Evolutionary conservation across 2,329 filamentous ascomycete species (phyloP).

Genomic region (Aureobasidium sp.): DNA sequence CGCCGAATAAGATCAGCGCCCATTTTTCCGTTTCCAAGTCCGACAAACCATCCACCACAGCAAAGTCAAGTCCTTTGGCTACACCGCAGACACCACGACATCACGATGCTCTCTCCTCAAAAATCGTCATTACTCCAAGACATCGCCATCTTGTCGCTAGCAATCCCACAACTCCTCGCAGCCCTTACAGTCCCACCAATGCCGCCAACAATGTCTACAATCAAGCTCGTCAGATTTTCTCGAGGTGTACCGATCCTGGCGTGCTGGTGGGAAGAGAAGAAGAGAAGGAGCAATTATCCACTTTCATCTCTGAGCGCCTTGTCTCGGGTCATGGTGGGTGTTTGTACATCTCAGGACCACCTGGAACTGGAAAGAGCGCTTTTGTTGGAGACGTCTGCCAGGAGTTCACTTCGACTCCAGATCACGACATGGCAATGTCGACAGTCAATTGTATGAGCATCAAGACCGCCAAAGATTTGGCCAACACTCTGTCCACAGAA

Average conservation of each 20-base stretch:
- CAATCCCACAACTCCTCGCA: slow-evolving; percentile 68
- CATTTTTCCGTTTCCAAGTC: slow-evolving; percentile 36
- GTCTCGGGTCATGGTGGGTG: slow-evolving; percentile 63
- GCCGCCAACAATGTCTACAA: slow-evolving; percentile 74
- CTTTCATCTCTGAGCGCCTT: slow-evolving; percentile 61
- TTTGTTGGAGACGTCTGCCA: slow-evolving; percentile 75
- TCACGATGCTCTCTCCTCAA: slow-evolving; percentile 66
- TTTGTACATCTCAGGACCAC: slow-evolving; percentile 90
- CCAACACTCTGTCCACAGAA: slow-evolving; percentile 66
- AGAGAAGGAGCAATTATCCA: slow-evolving; percentile 57
- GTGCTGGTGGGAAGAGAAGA: slow-evolving; percentile 70
- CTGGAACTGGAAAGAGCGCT: slow-evolving; percentile 94
- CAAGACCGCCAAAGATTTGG: slow-evolving; percentile 79
- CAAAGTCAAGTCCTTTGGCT: slow-evolving; percentile 26
- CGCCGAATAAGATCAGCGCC: slow-evolving; percentile 38
- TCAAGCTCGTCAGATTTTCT: slow-evolving; percentile 78
- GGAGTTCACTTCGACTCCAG: slow-evolving; percentile 46
- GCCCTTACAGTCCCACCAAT: slow-evolving; percentile 63
- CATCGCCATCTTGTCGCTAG: slow-evolving; percentile 74
- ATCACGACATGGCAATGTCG: slow-evolving; percentile 54
- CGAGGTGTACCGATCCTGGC: slow-evolving; percentile 66
- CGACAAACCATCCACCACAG: slow-evolving; percentile 27
- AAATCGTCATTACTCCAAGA: slow-evolving; percentile 68
- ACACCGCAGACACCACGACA: slow-evolving; percentile 64
- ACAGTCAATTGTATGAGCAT: slow-evolving; percentile 98